Conservation (phyloP, 2,329 filamentous ascomycete genomes). For the Annulohypoxylon truncatum region DNA sequence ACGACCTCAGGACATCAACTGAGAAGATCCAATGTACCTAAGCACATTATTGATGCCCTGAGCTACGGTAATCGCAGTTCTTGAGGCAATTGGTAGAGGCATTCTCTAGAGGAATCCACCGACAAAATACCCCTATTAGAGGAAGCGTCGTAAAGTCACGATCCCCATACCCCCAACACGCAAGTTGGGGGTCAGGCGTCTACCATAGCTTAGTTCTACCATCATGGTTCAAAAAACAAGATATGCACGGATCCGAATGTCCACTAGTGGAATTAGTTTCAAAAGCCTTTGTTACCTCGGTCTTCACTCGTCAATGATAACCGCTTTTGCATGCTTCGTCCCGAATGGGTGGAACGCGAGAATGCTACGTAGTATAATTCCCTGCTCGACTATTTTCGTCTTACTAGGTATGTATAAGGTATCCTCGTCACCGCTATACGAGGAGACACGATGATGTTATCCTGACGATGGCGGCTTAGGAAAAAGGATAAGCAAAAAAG, state of each 20-base stretch:
- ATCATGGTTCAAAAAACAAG: conserved; percentile 10
- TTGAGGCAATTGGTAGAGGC: not conserved
- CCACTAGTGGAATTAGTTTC: conserved; percentile 7
- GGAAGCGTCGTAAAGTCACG: not conserved
- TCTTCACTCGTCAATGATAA: conserved; percentile 16
- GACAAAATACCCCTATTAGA: conserved; percentile 4
- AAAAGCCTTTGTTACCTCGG: conserved; percentile 2
- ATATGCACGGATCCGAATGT: conserved; percentile 13
- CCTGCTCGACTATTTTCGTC: conserved; percentile 5
- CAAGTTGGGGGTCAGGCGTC: not conserved
- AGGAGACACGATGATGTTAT: conserved; percentile 13
- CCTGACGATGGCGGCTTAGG: conserved; percentile 8
- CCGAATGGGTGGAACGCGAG: conserved; percentile 34
- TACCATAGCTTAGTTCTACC: conserved; percentile 1
- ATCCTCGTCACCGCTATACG: conserved; percentile 10
- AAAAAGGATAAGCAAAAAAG: conserved; percentile 1
- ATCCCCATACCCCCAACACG: not conserved
- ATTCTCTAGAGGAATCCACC: not conserved
- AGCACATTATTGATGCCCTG: not conserved
- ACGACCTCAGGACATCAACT: not conserved
- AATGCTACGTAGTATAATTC: conserved; percentile 16
- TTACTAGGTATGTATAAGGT: not conserved
- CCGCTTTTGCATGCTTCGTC: conserved; percentile 22
- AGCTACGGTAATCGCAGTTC: not conserved
- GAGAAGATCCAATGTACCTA: not conserved